Percentiles rank a stretch among this genome's conserved stretches.
These are phyloP conservation scores for Coniferiporia sulphurascens DNA, from an alignment of 1,284 basidiomycete genomes.

Conservation along the genomic window DNA sequence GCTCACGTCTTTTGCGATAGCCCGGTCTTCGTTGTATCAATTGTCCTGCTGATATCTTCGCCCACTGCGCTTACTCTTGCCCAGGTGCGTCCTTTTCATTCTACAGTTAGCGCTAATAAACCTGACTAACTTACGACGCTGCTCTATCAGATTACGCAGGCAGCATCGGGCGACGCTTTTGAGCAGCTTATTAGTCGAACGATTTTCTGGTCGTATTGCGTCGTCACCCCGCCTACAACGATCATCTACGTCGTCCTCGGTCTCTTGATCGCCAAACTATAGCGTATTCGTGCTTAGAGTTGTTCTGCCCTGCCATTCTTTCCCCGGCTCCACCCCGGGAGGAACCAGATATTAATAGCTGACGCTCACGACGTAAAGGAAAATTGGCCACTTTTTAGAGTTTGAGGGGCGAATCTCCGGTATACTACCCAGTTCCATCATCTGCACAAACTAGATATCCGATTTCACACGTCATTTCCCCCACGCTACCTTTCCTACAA, in stretches of 20 bases:
- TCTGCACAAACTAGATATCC: neutral
- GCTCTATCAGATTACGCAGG: slow-evolving; percentile 63
- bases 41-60: slow-evolving; percentile 69
- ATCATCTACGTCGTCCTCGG: slow-evolving; percentile 74
- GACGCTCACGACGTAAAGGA: too few relatives aligned
- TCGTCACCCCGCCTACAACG: slow-evolving; percentile 77
- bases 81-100: slow-evolving; percentile 42
- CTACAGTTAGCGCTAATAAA: neutral
- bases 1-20: slow-evolving; percentile 32
- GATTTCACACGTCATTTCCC: neutral
- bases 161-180: slow-evolving; percentile 82
- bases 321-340: too few relatives aligned
- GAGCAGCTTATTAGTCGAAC: slow-evolving; percentile 83
- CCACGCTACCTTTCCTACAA: neutral
- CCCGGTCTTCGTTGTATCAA: slow-evolving; percentile 80
- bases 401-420: too few relatives aligned
- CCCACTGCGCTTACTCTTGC: slow-evolving; percentile 81
- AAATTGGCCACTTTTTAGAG: too few relatives aligned
- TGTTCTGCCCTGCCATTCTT: neutral
- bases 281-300: neutral
- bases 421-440: too few relatives aligned
- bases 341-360: too few relatives aligned
- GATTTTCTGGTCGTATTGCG: slow-evolving; percentile 78
- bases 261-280: slow-evolving; percentile 49
- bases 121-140: neutral